These are phyloP conservation scores for Drosera capensis DNA, from an alignment of 148 eudicot species.

Conservation along the genomic window DNA sequence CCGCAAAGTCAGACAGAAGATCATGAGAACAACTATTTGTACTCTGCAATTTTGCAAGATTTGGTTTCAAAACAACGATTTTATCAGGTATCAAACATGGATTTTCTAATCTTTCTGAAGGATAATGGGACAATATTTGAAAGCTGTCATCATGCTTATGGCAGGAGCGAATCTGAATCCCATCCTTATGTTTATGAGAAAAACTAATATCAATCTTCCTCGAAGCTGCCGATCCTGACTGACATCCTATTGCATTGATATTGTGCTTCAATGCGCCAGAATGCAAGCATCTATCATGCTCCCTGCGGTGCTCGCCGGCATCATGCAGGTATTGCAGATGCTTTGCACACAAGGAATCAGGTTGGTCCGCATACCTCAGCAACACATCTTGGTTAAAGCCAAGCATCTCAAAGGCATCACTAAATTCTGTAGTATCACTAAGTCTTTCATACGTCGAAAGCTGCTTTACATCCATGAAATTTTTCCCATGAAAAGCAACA, in stretches of 20 bases:
- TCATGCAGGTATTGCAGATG: conserved; percentile 39
- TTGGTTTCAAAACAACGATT: conserved; percentile 87
- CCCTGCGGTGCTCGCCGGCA: conserved; percentile 19
- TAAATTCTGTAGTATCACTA: conserved; percentile 10
- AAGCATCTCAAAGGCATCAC: conserved; percentile 32
- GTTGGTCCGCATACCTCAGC: conserved; percentile 40
- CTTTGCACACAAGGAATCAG: conserved; percentile 45
- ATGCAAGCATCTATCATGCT: conserved; percentile 23
- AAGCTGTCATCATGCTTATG: conserved; percentile 11
- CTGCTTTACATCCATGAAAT: not conserved
- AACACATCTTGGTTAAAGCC: conserved; percentile 45
- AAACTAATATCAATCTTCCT: conserved; percentile 19
- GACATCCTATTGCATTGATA: conserved; percentile 26
- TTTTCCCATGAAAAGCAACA: not conserved
- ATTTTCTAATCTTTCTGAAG: conserved; percentile 18
- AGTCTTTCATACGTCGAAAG: not conserved
- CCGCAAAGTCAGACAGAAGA: conserved; percentile 11
- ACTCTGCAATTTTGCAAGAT: conserved; percentile 28
- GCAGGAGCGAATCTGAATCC: conserved; percentile 15
- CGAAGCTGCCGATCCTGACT: conserved; percentile 22
- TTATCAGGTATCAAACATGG: conserved; percentile 30
- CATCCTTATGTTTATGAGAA: conserved; percentile 20
- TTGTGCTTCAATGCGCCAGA: conserved; percentile 22
- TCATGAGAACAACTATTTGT: conserved; percentile 18
- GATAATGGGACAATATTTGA: conserved; percentile 13